These are phyloP conservation scores for Gillenia trifoliata DNA, from an alignment of 306 rosid species.

Conservation along the genomic window DNA sequence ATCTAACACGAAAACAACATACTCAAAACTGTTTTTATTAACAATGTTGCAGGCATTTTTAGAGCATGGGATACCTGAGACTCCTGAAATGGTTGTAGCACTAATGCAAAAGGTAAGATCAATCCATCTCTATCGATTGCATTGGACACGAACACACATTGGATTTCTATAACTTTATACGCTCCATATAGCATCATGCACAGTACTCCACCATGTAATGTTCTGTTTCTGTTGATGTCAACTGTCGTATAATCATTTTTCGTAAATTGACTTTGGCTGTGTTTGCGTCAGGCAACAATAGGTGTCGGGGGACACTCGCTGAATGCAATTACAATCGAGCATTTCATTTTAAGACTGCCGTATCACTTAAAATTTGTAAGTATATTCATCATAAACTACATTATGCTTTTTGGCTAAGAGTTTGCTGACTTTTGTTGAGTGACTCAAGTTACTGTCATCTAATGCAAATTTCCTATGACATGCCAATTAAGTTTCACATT, in stretches of 20 bases:
- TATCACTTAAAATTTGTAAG: slow-evolving; percentile 95
- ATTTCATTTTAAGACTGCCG: slow-evolving; percentile 89
- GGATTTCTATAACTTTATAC: neutral
- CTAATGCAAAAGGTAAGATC: slow-evolving; percentile 84
- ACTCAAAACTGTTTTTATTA: slow-evolving; percentile 7
- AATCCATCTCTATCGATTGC: neutral
- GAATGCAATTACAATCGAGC: slow-evolving; percentile 90
- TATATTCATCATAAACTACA: neutral
- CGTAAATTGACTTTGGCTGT: neutral
- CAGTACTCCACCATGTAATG: neutral
- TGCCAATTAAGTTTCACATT: slow-evolving; percentile 16
- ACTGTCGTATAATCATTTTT: neutral
- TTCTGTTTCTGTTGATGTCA: neutral
- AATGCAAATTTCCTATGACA: neutral
- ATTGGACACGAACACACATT: neutral
- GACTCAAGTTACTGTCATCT: neutral
- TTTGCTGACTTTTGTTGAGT: neutral
- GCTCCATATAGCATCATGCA: neutral
- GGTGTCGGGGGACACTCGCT: slow-evolving; percentile 77
- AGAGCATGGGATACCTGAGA: slow-evolving; percentile 83
- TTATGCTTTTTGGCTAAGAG: neutral
- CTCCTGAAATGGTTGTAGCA: slow-evolving; percentile 87
- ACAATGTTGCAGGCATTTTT: slow-evolving; percentile 59
- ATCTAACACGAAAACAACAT: neutral
- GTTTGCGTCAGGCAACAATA: slow-evolving; percentile 62